Evolutionary conservation across 805 yeast genomes (phyloP).

Genomic region (Limtongozyma cylindracea): DNA sequence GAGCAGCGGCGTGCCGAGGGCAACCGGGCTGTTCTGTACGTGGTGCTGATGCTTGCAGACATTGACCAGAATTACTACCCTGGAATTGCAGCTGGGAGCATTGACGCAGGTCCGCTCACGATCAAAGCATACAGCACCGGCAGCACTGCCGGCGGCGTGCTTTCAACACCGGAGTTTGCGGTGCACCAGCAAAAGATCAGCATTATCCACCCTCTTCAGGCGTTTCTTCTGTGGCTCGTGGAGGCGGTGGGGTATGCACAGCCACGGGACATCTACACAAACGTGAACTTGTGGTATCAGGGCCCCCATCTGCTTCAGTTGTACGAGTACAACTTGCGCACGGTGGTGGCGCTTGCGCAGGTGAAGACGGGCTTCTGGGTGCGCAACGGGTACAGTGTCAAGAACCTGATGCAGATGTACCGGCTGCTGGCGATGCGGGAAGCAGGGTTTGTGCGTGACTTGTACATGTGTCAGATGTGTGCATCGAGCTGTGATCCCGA

Average conservation of each 20-base stretch:
- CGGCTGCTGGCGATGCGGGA: slow-evolving; percentile 60
- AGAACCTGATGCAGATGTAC: slow-evolving; percentile 60
- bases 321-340: slow-evolving; percentile 56
- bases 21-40: slow-evolving; percentile 1
- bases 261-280: too few relatives aligned
- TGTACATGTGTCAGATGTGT: slow-evolving; percentile 47
- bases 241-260: too few relatives aligned
- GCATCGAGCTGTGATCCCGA: slow-evolving; percentile 23
- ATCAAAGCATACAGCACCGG: slow-evolving; percentile 1
- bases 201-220: slow-evolving; percentile 61
- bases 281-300: too few relatives aligned
- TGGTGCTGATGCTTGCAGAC: not conserved
- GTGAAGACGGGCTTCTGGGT: slow-evolving; percentile 87
- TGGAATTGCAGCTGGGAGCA: not conserved
- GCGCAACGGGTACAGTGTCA: slow-evolving; percentile 66
- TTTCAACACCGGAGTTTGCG: too few relatives aligned
- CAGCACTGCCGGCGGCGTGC: too few relatives aligned
- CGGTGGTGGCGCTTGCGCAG: slow-evolving; percentile 57
- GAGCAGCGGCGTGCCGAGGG: too few relatives aligned
- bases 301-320: slow-evolving; percentile 4
- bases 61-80: not conserved
- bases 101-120: not conserved
- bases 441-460: slow-evolving; percentile 56
- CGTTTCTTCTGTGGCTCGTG: slow-evolving; percentile 45
- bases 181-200: slow-evolving; percentile 19